Percentiles rank a stretch among this genome's conserved stretches.
Evolutionary conservation across 139 green algal species (phyloP).

Genomic region (Trebouxia sp.): DNA sequence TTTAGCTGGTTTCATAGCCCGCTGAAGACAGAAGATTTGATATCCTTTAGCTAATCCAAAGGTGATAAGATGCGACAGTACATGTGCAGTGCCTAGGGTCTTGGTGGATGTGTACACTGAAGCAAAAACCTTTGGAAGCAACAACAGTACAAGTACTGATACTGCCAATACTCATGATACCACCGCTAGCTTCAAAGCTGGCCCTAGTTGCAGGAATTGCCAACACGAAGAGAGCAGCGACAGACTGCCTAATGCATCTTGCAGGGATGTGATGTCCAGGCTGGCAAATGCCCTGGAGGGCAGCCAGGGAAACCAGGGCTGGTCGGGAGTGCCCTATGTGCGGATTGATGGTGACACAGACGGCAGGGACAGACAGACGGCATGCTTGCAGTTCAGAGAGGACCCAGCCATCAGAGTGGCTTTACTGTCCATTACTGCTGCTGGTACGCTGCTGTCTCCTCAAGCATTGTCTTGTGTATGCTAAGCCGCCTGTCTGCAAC

Average conservation of each 20-base stretch:
- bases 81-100: too few species aligned
- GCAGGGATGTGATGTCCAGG: constrained; percentile 77
- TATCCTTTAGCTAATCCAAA: too few species aligned
- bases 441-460: constrained; percentile 55
- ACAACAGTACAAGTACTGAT: too few species aligned
- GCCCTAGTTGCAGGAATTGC: too few species aligned
- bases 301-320: constrained; percentile 14
- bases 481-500: neutral
- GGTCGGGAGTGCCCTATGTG: constrained; percentile 68
- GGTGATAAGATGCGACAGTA: too few species aligned
- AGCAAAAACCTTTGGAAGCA: too few species aligned
- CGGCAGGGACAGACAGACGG: constrained; percentile 52
- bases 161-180: too few species aligned
- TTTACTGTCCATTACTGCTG: constrained; percentile 88
- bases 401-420: constrained; percentile 75
- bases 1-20: too few species aligned
- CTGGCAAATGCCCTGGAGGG: constrained; percentile 71
- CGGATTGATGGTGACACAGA: constrained; percentile 88
- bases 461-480: neutral
- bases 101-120: too few species aligned
- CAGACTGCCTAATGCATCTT: neutral
- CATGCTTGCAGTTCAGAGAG: constrained; percentile 65
- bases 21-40: too few species aligned
- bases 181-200: too few species aligned
- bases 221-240: neutral